Evolutionary conservation across 2,329 filamentous ascomycete species (phyloP).

Genomic region (Fusarium sp.): DNA sequence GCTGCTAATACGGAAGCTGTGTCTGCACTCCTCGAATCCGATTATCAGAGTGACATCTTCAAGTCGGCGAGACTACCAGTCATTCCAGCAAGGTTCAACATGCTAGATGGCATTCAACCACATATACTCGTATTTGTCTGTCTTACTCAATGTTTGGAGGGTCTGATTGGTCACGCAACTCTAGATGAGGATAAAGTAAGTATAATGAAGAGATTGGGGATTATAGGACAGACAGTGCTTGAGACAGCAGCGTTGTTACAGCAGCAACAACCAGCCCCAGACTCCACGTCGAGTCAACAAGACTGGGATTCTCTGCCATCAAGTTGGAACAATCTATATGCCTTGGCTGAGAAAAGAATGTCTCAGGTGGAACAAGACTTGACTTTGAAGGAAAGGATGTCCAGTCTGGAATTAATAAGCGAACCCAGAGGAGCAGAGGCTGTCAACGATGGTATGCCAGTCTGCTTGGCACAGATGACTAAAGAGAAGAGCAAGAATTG

Average conservation of each 20-base stretch:
- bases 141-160: neutral
- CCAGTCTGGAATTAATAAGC: neutral
- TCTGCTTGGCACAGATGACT: neutral
- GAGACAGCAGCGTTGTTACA: neutral
- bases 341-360: neutral
- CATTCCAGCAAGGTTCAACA: neutral
- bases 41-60: constrained; percentile 1
- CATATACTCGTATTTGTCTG: neutral
- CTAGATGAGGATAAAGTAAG: neutral
- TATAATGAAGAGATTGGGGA: neutral
- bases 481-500: constrained; percentile 6
- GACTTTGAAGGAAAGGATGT: neutral
- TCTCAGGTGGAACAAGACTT: neutral
- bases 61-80: neutral
- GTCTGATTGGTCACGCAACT: neutral
- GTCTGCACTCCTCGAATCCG: constrained; percentile 2
- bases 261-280: neutral
- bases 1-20: neutral
- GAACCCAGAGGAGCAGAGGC: no score
- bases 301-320: no score
- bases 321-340: neutral
- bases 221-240: neutral
- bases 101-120: neutral
- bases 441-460: neutral
- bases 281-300: neutral